A percentile compares a stretch with the other conserved stretches of the same genome.
phyloP scores from a whole-genome alignment of 345 rosid species.

The Psidium guajava region DNA sequence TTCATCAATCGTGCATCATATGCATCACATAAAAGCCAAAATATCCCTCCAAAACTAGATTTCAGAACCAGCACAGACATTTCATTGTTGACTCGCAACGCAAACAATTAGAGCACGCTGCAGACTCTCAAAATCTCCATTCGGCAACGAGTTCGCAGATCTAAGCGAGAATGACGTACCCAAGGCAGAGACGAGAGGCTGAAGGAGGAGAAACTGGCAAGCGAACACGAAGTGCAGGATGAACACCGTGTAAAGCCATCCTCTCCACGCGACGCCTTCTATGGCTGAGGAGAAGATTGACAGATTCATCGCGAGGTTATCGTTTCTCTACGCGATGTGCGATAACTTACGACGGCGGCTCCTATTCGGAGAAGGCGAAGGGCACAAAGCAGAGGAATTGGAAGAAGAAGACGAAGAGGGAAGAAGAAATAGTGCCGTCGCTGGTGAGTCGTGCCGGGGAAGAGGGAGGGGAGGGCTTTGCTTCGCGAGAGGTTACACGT shows the following conservation, averaged over 20 bases:
- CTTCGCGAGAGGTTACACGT: conserved; percentile 19
- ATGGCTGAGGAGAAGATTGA: conserved; percentile 20
- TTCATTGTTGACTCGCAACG: neutral
- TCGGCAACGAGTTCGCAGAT: neutral
- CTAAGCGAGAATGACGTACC: conserved; percentile 20
- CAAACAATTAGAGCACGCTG: neutral
- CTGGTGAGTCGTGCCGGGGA: neutral
- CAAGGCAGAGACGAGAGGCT: conserved; percentile 81
- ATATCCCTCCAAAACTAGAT: neutral
- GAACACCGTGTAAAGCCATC: conserved; percentile 40
- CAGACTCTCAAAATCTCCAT: neutral
- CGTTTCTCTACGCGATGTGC: neutral
- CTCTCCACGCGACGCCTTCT: conserved; percentile 81
- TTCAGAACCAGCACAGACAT: neutral
- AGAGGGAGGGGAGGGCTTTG: neutral
- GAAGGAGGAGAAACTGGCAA: conserved; percentile 81
- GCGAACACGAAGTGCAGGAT: conserved; percentile 67
- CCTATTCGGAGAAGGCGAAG: neutral
- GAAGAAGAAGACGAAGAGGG: neutral
- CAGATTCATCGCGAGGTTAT: neutral
- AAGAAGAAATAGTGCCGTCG: neutral
- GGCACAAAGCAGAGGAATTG: neutral
- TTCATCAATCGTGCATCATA: neutral
- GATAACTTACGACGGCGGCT: neutral
- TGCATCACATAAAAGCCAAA: neutral